These are phyloP conservation scores for Arthrinium phaeospermum DNA, from an alignment of 2,329 filamentous ascomycete species.

Conservation along the genomic window DNA sequence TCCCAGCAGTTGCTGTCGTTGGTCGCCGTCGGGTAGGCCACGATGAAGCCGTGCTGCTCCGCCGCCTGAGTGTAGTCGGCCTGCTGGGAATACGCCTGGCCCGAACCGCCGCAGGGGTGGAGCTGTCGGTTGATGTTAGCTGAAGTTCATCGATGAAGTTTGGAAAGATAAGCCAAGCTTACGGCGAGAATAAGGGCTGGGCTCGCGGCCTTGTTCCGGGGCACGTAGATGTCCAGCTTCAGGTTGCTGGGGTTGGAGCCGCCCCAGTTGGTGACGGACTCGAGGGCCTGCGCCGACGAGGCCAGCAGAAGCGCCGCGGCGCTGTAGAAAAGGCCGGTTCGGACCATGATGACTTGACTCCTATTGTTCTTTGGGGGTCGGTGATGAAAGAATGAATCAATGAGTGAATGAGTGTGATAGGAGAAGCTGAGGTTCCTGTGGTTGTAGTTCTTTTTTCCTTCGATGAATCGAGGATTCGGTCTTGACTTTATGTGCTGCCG, in stretches of 20 bases:
- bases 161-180: background rate
- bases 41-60: constrained; percentile 30
- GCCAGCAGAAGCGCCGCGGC: constrained; percentile 2
- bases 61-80: constrained; percentile 29
- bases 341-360: background rate
- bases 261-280: constrained; percentile 16
- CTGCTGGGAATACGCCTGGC: constrained; percentile 25
- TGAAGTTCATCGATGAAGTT: background rate
- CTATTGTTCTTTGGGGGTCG: background rate
- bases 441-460: background rate
- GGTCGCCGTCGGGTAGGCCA: constrained; percentile 29
- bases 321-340: background rate
- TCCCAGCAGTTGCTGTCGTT: constrained; percentile 52
- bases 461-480: background rate
- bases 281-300: constrained; percentile 9
- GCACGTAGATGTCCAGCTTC: constrained; percentile 25
- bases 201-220: constrained; percentile 24
- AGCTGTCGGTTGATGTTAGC: constrained; percentile 20
- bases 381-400: no score
- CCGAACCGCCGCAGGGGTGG: constrained; percentile 30
- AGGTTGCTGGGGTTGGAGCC: constrained; percentile 18
- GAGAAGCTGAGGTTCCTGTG: background rate
- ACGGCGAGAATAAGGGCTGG: constrained; percentile 31
- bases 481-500: background rate
- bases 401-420: background rate